Percentiles rank a stretch among this genome's conserved stretches.
Conservation (phyloP, 116 monocot genomes). For the Iris pallida region DNA sequence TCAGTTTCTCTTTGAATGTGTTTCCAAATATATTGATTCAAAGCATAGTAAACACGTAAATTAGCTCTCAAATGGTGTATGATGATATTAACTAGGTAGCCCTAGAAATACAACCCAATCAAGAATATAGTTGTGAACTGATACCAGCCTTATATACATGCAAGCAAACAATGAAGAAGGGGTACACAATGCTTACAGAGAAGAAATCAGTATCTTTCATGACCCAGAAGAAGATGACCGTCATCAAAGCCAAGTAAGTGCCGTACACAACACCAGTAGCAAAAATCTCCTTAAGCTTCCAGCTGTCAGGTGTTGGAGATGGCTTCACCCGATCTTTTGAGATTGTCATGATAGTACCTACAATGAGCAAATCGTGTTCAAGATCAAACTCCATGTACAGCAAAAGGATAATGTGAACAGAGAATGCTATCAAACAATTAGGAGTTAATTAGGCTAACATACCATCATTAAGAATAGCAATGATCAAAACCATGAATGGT, state of each 20-base stretch:
- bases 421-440: background rate
- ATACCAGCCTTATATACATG: background rate
- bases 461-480: constrained; percentile 81
- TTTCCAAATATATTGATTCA: background rate
- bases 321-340: constrained; percentile 67
- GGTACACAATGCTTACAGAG: constrained; percentile 13
- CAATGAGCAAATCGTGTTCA: background rate
- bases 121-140: no score
- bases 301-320: constrained; percentile 61
- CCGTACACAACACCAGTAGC: constrained; percentile 59
- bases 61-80: background rate
- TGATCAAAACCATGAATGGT: constrained; percentile 77
- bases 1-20: background rate
- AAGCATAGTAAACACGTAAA: background rate
- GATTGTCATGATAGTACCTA: constrained; percentile 73
- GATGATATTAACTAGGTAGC: no score
- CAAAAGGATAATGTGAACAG: background rate
- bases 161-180: background rate
- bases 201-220: constrained; percentile 46
- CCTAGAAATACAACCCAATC: no score
- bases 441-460: background rate
- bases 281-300: constrained; percentile 68
- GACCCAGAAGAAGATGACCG: constrained; percentile 68
- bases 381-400: background rate
- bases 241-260: constrained; percentile 54